These are phyloP conservation scores for Clonostachys rosea DNA, from an alignment of 2,329 filamentous ascomycete species.

Conservation along the genomic window DNA sequence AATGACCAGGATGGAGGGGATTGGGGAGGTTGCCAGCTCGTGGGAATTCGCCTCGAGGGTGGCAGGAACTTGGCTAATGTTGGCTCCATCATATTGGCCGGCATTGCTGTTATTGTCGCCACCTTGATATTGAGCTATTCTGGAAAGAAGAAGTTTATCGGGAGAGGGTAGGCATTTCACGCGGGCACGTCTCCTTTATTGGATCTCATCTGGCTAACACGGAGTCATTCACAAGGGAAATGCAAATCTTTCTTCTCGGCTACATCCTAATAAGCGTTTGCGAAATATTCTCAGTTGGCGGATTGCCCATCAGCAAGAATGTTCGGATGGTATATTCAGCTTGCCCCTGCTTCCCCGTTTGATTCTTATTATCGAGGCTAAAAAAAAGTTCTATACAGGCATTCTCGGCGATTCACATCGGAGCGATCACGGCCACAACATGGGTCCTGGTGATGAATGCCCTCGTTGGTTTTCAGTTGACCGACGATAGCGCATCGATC, in stretches of 20 bases:
- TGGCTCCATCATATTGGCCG: conserved; percentile 84
- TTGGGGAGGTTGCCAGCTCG: conserved; percentile 69
- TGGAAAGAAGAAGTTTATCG: conserved; percentile 88
- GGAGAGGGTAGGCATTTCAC: conserved; percentile 63
- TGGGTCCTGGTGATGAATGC: conserved; percentile 94
- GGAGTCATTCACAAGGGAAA: conserved; percentile 60
- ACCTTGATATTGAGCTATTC: conserved; percentile 71
- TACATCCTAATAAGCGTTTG: conserved; percentile 88
- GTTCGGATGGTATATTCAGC: conserved; percentile 66
- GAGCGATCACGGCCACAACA: conserved; percentile 78
- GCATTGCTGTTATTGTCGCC: conserved; percentile 66
- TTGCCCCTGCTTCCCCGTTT: neutral
- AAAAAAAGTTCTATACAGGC: conserved; percentile 42
- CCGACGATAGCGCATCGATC: conserved; percentile 87
- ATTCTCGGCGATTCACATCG: conserved; percentile 88
- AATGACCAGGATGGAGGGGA: conserved; percentile 42
- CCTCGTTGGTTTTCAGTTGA: conserved; percentile 84
- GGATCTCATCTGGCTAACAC: neutral
- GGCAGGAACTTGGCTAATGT: conserved; percentile 73
- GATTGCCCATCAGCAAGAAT: conserved; percentile 68
- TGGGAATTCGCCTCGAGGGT: conserved; percentile 67
- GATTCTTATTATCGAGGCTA: neutral
- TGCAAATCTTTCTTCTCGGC: conserved; percentile 86
- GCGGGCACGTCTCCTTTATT: neutral
- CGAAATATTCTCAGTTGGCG: conserved; percentile 94